These are phyloP conservation scores for Geranium brycei DNA, from an alignment of 345 rosid genomes.

Conservation along the genomic window DNA sequence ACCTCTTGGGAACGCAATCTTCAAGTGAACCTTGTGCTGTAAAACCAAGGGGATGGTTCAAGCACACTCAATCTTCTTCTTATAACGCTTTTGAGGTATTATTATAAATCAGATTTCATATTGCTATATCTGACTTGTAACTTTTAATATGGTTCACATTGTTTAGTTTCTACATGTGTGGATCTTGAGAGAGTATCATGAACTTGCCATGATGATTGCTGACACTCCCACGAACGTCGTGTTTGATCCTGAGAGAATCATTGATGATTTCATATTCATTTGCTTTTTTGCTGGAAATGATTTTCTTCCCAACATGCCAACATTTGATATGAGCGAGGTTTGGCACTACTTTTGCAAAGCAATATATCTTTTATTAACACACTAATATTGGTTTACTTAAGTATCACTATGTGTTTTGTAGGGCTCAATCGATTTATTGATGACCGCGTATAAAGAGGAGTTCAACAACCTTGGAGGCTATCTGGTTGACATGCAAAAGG, in stretches of 20 bases:
- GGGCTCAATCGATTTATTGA: constrained; percentile 17
- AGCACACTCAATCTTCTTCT: background rate
- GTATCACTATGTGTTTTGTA: background rate
- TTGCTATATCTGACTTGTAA: background rate
- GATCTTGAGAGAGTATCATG: constrained; percentile 20
- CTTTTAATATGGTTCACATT: background rate
- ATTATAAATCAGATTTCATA: no score
- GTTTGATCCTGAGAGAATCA: constrained; percentile 10
- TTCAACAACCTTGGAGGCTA: constrained; percentile 20
- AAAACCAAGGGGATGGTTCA: constrained; percentile 2
- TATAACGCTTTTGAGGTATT: constrained; percentile 14
- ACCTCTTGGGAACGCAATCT: background rate
- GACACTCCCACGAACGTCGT: constrained; percentile 5
- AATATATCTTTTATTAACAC: background rate
- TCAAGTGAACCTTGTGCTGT: background rate
- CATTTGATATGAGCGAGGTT: constrained; percentile 18
- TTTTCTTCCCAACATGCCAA: constrained; percentile 25
- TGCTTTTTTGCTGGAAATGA: constrained; percentile 23
- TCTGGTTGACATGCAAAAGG: constrained; percentile 17
- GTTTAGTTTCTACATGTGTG: constrained; percentile 20
- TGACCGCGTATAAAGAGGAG: constrained; percentile 17
- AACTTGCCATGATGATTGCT: constrained; percentile 9
- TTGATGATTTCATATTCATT: constrained; percentile 19
- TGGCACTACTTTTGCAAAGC: background rate
- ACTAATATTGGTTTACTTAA: no score